Conservation (phyloP, 1,284 basidiomycete genomes). For the Polyporus tsugae region DNA sequence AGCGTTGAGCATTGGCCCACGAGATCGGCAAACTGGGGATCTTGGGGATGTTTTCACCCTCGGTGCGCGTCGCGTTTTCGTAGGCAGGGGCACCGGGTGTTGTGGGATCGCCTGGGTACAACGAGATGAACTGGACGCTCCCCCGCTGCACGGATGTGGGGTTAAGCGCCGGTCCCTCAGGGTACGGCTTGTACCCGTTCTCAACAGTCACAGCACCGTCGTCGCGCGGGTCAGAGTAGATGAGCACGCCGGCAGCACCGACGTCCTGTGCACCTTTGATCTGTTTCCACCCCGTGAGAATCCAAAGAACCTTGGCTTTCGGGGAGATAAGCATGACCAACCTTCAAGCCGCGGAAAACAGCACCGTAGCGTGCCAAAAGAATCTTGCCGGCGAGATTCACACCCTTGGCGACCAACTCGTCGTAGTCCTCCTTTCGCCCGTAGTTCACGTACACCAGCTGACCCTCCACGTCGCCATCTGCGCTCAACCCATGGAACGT, state of each 20-base stretch:
- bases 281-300: conserved; percentile 45
- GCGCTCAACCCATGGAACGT: conserved; percentile 77
- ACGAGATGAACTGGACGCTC: conserved; percentile 83
- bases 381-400: conserved; percentile 83
- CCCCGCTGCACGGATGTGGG: conserved; percentile 89
- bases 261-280: conserved; percentile 85
- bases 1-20: conserved; percentile 70
- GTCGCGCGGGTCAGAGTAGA: conserved; percentile 91
- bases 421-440: conserved; percentile 70
- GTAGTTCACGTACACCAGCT: conserved; percentile 85
- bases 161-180: conserved; percentile 88
- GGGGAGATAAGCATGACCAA: conserved; percentile 34
- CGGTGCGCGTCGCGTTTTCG: conserved; percentile 77
- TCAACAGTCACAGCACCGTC: conserved; percentile 84
- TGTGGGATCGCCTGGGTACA: conserved; percentile 86
- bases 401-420: conserved; percentile 54
- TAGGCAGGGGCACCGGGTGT: conserved; percentile 93
- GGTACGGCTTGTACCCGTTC: conserved; percentile 83
- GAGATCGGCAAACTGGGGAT: conserved; percentile 87
- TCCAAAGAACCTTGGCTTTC: too few species aligned
- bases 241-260: conserved; percentile 78
- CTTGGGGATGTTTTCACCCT: conserved; percentile 75
- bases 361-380: conserved; percentile 86
- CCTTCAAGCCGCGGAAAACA: conserved; percentile 87
- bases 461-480: conserved; percentile 70